These are phyloP conservation scores for Durusdinium trenchii DNA, from an alignment of 73 alveolate species.

Conservation along the genomic window DNA sequence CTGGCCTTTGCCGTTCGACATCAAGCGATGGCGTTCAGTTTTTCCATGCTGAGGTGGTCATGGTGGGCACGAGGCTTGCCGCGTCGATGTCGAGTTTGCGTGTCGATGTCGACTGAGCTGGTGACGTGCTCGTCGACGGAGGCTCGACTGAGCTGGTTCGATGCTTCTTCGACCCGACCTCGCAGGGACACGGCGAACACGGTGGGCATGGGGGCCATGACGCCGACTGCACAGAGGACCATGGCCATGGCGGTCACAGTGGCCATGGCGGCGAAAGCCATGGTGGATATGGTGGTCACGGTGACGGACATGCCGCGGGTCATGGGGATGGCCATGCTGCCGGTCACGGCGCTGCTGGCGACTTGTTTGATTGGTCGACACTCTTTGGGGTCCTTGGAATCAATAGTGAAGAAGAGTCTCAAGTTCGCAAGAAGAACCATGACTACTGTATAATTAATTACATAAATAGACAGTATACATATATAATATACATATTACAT, in stretches of 20 bases:
- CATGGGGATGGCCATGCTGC: neutral
- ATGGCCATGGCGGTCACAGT: constrained; percentile 47
- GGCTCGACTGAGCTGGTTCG: neutral
- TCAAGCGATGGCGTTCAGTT: neutral
- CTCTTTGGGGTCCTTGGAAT: too few relatives aligned
- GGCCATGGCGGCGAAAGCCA: constrained; percentile 32
- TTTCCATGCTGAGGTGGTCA: constrained; percentile 21
- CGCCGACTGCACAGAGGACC: constrained; percentile 84
- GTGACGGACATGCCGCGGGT: constrained; percentile 26
- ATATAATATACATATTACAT: too few relatives aligned
- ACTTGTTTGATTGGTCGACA: neutral
- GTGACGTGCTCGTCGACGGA: neutral
- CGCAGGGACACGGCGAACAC: neutral
- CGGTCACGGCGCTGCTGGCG: neutral
- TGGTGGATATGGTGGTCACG: constrained; percentile 50
- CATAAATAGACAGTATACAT: too few relatives aligned
- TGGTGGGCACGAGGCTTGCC: constrained; percentile 41
- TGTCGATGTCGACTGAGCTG: too few relatives aligned
- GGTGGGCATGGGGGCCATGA: constrained; percentile 61
- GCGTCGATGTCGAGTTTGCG: neutral
- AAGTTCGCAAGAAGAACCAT: too few relatives aligned
- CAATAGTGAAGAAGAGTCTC: too few relatives aligned
- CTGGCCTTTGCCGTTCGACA: neutral
- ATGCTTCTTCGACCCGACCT: neutral
- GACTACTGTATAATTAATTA: too few relatives aligned